These are phyloP conservation scores for Potentilla sterilis DNA, from an alignment of 306 rosid genomes.

Conservation along the genomic window DNA sequence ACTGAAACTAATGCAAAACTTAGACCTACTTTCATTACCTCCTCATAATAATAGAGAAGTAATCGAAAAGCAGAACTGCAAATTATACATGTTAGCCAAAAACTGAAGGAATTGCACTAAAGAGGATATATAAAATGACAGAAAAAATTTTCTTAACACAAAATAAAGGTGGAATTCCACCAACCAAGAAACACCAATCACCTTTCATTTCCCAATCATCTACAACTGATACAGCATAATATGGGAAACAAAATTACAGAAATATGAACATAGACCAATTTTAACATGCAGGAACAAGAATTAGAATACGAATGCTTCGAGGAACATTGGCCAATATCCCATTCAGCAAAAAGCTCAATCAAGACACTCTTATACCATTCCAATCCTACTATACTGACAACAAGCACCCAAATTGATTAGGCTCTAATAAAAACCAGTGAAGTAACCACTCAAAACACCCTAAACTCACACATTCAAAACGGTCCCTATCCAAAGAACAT, in stretches of 20 bases:
- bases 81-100: neutral
- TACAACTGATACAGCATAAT: neutral
- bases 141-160: neutral
- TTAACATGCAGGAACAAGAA: neutral
- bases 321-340: neutral
- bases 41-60: neutral
- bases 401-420: neutral
- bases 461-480: neutral
- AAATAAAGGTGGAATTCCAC: neutral
- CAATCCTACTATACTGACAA: constrained; percentile 5
- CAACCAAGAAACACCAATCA: neutral
- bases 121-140: neutral
- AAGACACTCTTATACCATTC: neutral
- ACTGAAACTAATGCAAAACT: neutral
- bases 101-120: neutral
- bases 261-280: neutral
- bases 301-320: neutral
- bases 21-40: neutral
- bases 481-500: neutral
- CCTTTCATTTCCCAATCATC: neutral
- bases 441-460: neutral
- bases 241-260: neutral
- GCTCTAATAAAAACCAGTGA: neutral
- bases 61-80: neutral
- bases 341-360: neutral